phyloP scores from a whole-genome alignment of 2,329 filamentous ascomycete species.

The Cryphonectria radicalis region DNA sequence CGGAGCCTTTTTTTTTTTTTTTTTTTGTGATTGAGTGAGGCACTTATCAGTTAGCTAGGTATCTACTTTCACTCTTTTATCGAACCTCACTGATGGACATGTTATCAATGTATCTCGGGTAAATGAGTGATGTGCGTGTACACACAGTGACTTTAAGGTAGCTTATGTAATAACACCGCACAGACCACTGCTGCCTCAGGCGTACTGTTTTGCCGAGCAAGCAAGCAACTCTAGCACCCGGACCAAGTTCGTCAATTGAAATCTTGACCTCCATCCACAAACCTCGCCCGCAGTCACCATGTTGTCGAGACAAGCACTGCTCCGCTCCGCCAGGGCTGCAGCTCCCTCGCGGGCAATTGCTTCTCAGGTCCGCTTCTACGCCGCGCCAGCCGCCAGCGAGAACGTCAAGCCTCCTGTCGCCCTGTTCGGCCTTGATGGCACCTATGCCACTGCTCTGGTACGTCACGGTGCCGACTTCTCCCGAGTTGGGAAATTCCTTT shows the following conservation, averaged over 20 bases:
- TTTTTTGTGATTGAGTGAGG: slow-evolving; percentile 6
- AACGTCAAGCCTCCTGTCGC: slow-evolving; percentile 83
- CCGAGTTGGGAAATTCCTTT: slow-evolving; percentile 21
- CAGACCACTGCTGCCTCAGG: slow-evolving; percentile 12
- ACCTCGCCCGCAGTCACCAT: slow-evolving; percentile 46
- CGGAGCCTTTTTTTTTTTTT: slow-evolving; percentile 11
- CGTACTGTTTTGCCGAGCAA: slow-evolving; percentile 28
- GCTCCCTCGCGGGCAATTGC: slow-evolving; percentile 64
- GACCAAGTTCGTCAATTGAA: slow-evolving; percentile 30
- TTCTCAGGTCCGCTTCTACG: slow-evolving; percentile 75
- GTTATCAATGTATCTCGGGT: neutral
- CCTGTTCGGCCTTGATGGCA: slow-evolving; percentile 95
- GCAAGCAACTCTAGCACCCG: slow-evolving; percentile 22
- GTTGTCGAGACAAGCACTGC: slow-evolving; percentile 63
- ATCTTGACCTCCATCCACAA: slow-evolving; percentile 32
- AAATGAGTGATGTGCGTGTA: neutral
- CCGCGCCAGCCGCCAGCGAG: slow-evolving; percentile 64
- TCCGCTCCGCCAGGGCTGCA: slow-evolving; percentile 60
- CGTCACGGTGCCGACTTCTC: slow-evolving; percentile 41
- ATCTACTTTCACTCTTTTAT: slow-evolving; percentile 26
- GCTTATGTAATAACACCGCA: slow-evolving; percentile 19
- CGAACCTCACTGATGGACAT: slow-evolving; percentile 11
- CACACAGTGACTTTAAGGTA: neutral
- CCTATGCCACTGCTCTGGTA: slow-evolving; percentile 98
- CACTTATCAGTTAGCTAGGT: slow-evolving; percentile 26